A percentile compares a stretch with the other conserved stretches of the same genome.
Conservation (phyloP, 345 rosid genomes). For the Salix caprea region DNA sequence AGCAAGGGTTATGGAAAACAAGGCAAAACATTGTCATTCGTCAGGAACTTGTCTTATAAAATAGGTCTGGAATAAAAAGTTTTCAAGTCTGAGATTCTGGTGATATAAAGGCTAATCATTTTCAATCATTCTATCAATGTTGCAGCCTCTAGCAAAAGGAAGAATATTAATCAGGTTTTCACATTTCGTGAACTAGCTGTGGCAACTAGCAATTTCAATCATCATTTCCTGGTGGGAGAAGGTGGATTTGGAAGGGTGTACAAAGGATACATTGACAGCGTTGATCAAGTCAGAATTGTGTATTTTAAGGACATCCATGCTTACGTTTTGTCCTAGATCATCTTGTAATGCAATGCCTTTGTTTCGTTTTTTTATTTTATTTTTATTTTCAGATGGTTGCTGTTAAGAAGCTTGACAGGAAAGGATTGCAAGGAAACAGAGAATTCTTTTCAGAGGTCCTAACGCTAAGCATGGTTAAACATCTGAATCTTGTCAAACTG, state of each 20-base stretch:
- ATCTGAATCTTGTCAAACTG: conserved; percentile 59
- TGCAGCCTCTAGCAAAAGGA: conserved; percentile 40
- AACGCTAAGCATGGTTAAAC: conserved; percentile 51
- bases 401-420: conserved; percentile 57
- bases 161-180: conserved; percentile 28
- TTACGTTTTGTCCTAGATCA: not conserved
- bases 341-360: not conserved
- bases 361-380: not conserved
- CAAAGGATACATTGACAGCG: conserved; percentile 40
- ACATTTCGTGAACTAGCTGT: conserved; percentile 41
- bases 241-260: conserved; percentile 69
- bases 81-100: not conserved
- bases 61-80: not conserved
- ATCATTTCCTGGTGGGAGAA: conserved; percentile 47
- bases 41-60: not conserved
- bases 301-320: not conserved
- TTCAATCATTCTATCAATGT: not conserved
- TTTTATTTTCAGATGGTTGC: conserved; percentile 45
- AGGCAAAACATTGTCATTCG: conserved; percentile 5
- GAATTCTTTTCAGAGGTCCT: conserved; percentile 62
- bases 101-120: not conserved
- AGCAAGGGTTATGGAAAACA: not conserved
- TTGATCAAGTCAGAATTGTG: conserved; percentile 10
- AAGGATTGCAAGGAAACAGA: conserved; percentile 60
- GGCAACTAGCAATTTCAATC: conserved; percentile 54